Evolutionary conservation across 164 flowering plant species (phyloP).

Genomic region (Macadamia tetraphylla): DNA sequence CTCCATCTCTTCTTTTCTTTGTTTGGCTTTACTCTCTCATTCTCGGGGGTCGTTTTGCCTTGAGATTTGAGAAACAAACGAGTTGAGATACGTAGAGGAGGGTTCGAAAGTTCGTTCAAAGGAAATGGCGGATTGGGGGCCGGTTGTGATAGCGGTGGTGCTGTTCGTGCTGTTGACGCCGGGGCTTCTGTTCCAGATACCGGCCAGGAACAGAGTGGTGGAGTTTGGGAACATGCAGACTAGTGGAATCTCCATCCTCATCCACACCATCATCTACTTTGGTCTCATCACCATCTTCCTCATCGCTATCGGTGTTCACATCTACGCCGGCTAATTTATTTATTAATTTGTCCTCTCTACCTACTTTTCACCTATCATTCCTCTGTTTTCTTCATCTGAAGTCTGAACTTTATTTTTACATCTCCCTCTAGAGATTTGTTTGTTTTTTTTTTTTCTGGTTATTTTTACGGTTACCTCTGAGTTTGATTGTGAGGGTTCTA

Average conservation of each 20-base stretch:
- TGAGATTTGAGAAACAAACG: too few relatives aligned
- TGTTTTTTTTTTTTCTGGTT: background rate
- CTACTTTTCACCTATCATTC: background rate
- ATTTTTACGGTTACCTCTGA: background rate
- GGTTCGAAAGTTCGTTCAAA: too few relatives aligned
- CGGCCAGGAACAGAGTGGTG: constrained; percentile 30
- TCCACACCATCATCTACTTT: constrained; percentile 45
- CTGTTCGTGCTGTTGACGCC: constrained; percentile 54
- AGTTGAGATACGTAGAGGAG: too few relatives aligned
- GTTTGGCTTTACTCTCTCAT: too few relatives aligned
- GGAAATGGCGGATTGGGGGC: constrained; percentile 55
- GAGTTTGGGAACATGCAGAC: constrained; percentile 49
- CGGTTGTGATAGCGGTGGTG: constrained; percentile 51
- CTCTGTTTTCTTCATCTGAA: background rate
- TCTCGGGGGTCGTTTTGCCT: too few relatives aligned
- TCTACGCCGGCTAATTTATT: constrained; percentile 31
- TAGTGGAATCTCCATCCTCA: constrained; percentile 40
- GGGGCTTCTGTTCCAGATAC: constrained; percentile 49
- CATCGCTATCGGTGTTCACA: constrained; percentile 48
- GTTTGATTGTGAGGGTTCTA: too few relatives aligned
- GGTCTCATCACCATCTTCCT: constrained; percentile 41
- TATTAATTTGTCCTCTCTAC: background rate
- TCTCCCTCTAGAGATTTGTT: background rate
- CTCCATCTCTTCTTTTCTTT: too few relatives aligned
- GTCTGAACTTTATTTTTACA: background rate